These are phyloP conservation scores for Coniosporium tulheliwenetii DNA, from an alignment of 2,329 filamentous ascomycete genomes.

Conservation along the genomic window DNA sequence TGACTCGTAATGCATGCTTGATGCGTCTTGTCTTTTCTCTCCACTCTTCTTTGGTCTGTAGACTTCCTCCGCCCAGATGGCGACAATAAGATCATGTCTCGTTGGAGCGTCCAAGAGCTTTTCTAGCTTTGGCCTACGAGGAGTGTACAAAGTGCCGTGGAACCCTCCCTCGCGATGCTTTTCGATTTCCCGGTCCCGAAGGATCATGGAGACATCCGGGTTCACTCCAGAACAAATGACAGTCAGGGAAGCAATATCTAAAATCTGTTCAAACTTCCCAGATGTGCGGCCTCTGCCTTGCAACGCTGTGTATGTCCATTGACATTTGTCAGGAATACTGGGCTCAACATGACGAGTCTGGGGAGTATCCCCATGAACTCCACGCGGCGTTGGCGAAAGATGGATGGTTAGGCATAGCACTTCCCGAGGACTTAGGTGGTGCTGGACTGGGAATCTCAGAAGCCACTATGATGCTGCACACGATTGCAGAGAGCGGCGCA, in stretches of 20 bases:
- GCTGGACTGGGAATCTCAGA: constrained; percentile 65
- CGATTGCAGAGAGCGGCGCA: constrained; percentile 60
- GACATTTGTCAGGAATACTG: constrained; percentile 41
- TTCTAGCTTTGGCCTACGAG: too few species aligned
- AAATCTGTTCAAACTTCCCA: constrained; percentile 55
- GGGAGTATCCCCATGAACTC: constrained; percentile 58
- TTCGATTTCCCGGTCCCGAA: constrained; percentile 1
- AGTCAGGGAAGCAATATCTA: constrained; percentile 53
- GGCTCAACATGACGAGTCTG: constrained; percentile 55
- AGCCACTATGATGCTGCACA: constrained; percentile 78
- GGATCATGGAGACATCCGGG: constrained; percentile 54
- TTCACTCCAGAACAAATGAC: constrained; percentile 60
- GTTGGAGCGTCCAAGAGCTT: too few species aligned
- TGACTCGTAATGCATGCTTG: too few species aligned
- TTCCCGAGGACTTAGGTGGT: constrained; percentile 61
- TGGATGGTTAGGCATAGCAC: constrained; percentile 68
- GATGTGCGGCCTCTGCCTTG: constrained; percentile 24
- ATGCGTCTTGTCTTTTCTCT: too few species aligned
- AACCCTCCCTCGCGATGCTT: not conserved
- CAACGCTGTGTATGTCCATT: constrained; percentile 1
- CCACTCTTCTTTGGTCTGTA: too few species aligned
- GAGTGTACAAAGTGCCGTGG: too few species aligned
- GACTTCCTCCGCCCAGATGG: too few species aligned
- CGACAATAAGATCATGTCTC: too few species aligned
- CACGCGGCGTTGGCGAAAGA: constrained; percentile 59